A percentile compares a stretch with the other conserved stretches of the same genome.
Conservation (phyloP, 345 rosid genomes). For the Ceriops decandra region DNA sequence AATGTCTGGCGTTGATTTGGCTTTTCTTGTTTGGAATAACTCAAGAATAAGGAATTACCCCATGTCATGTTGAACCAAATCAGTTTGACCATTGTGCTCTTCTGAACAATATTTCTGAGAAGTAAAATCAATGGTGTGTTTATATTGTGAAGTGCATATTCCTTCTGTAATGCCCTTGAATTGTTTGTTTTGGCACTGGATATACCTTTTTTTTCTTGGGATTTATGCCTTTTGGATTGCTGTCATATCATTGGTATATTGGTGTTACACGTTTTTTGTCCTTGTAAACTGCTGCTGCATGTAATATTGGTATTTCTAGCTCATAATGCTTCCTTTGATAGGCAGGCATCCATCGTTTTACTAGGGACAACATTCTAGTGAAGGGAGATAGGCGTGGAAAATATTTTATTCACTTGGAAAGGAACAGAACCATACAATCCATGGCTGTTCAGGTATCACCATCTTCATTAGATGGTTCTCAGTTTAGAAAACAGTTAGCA, state of each 20-base stretch:
- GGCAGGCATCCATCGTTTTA: conserved; percentile 48
- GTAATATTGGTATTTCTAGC: background rate
- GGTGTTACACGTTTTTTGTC: background rate
- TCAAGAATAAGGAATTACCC: too few relatives aligned
- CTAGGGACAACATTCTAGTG: conserved; percentile 38
- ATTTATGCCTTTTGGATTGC: conserved; percentile 8
- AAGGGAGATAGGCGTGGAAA: conserved; percentile 35
- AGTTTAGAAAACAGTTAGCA: conserved; percentile 59
- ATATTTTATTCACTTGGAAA: conserved; percentile 29
- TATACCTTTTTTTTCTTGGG: background rate
- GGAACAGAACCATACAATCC: conserved; percentile 43
- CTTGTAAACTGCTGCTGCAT: background rate
- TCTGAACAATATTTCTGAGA: too few relatives aligned
- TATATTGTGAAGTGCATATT: too few relatives aligned
- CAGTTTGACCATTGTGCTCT: too few relatives aligned
- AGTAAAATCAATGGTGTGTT: too few relatives aligned
- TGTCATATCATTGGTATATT: background rate
- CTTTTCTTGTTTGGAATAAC: too few relatives aligned
- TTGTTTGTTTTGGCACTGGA: too few relatives aligned
- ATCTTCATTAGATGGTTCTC: conserved; percentile 50
- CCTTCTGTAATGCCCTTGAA: too few relatives aligned
- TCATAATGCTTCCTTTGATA: conserved; percentile 23
- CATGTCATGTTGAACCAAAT: too few relatives aligned
- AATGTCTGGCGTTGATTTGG: too few relatives aligned
- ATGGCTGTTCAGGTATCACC: conserved; percentile 64